Evolutionary conservation across 495 filamentous ascomycete species (phyloP).

Genomic region (Xeromyces bisporus): DNA sequence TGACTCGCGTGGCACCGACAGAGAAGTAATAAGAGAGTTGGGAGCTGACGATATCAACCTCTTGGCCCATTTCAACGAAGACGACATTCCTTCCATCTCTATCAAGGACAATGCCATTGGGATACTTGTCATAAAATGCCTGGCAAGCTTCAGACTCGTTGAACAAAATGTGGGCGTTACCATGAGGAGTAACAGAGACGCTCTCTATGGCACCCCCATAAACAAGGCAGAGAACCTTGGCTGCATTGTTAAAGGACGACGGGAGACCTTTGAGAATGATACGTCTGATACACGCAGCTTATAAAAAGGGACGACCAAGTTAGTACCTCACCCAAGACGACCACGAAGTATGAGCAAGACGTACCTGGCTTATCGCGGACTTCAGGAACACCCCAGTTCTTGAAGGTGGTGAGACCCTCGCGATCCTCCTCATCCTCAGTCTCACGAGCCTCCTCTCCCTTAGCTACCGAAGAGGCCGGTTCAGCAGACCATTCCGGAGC

Average conservation of each 20-base stretch:
- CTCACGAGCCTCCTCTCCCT: neutral
- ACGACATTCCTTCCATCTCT: slow-evolving; percentile 11
- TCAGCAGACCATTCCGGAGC: too few species aligned
- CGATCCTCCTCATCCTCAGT: slow-evolving; percentile 6
- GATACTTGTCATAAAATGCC: slow-evolving; percentile 23
- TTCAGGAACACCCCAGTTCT: slow-evolving; percentile 12
- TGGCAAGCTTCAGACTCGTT: slow-evolving; percentile 19
- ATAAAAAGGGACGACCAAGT: slow-evolving; percentile 1
- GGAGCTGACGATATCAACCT: slow-evolving; percentile 22
- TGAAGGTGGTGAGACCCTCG: slow-evolving; percentile 11
- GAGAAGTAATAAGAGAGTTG: slow-evolving; percentile 17
- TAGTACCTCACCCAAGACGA: neutral
- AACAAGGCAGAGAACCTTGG: slow-evolving; percentile 23
- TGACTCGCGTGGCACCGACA: slow-evolving; percentile 20
- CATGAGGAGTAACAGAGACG: slow-evolving; percentile 4
- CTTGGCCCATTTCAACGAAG: slow-evolving; percentile 18
- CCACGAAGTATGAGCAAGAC: neutral
- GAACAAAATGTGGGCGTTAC: slow-evolving; percentile 23
- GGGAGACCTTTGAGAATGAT: slow-evolving; percentile 25
- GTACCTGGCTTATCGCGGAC: slow-evolving; percentile 14
- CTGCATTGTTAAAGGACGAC: slow-evolving; percentile 9
- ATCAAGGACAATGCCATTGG: slow-evolving; percentile 25
- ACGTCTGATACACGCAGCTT: slow-evolving; percentile 17
- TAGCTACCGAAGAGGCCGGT: neutral
- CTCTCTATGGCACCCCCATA: slow-evolving; percentile 30